Evolutionary conservation across 106 monocot species (phyloP).

Genomic region (Dioscorea dumetorum): DNA sequence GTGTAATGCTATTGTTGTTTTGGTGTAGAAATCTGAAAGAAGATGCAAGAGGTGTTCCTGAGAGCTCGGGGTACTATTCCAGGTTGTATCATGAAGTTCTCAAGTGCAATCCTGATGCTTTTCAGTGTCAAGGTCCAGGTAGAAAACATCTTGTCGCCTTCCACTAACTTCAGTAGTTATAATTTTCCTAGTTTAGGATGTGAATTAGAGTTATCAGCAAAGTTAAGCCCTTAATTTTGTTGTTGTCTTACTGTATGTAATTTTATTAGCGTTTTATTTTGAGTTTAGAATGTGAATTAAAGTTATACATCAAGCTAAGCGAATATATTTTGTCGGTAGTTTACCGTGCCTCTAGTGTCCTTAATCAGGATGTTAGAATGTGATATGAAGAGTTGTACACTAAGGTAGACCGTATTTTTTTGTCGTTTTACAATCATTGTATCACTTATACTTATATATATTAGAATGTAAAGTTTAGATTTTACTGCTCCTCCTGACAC

Average conservation of each 20-base stretch:
- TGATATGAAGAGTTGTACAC: too few species aligned
- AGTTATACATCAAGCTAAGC: too few species aligned
- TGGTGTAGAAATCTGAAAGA: conserved; percentile 59
- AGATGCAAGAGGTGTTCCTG: conserved; percentile 12
- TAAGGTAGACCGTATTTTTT: too few species aligned
- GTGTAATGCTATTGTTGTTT: not conserved
- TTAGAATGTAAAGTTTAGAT: too few species aligned
- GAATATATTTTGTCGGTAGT: too few species aligned
- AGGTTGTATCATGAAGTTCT: conserved; percentile 75
- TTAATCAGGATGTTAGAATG: too few species aligned
- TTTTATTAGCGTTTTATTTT: not conserved
- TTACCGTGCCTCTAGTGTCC: too few species aligned
- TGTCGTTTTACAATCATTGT: too few species aligned
- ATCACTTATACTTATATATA: too few species aligned
- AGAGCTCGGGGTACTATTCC: conserved; percentile 27
- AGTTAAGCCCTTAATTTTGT: not conserved
- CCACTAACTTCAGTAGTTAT: not conserved
- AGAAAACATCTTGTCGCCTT: conserved; percentile 14
- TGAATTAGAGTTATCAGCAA: not conserved
- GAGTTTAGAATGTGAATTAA: not conserved
- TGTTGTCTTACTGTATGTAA: not conserved
- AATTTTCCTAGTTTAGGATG: not conserved
- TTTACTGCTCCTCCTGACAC: too few species aligned
- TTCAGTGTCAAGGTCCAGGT: conserved; percentile 45
- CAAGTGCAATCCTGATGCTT: conserved; percentile 59